These are phyloP conservation scores for Fusarium miscanthi DNA, from an alignment of 2,329 filamentous ascomycete genomes.

Conservation along the genomic window DNA sequence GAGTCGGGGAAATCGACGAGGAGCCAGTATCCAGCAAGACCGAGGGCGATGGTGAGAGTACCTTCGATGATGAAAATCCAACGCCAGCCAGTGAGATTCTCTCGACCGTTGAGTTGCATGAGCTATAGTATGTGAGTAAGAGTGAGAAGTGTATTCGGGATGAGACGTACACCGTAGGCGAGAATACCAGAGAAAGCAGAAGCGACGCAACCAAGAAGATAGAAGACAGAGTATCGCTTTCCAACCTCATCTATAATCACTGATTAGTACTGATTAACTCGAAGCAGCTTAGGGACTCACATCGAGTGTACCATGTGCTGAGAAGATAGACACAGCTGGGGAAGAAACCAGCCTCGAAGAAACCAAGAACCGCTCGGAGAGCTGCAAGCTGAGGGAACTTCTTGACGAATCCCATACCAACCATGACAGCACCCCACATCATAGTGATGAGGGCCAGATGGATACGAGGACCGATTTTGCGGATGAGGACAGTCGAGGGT, in stretches of 20 bases:
- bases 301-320: conserved; percentile 78
- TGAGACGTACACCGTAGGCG: conserved; percentile 69
- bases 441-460: conserved; percentile 66
- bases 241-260: conserved; percentile 68
- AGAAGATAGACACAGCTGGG: conserved; percentile 77
- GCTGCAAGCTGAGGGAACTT: conserved; percentile 64
- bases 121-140: conserved; percentile 50
- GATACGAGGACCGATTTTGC: conserved; percentile 71
- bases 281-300: conserved; percentile 52
- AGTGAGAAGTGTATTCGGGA: background rate
- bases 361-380: conserved; percentile 68
- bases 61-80: conserved; percentile 74
- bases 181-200: conserved; percentile 75
- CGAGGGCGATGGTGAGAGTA: conserved; percentile 65
- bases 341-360: conserved; percentile 78
- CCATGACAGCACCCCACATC: conserved; percentile 70
- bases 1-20: conserved; percentile 74
- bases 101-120: conserved; percentile 71
- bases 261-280: background rate
- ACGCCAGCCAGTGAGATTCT: conserved; percentile 68
- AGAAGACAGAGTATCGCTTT: conserved; percentile 76
- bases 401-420: conserved; percentile 72
- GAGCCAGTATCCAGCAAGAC: conserved; percentile 63
- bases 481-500: conserved; percentile 74
- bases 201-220: conserved; percentile 74